These are phyloP conservation scores for Dryadomyces quercivorus DNA, from an alignment of 2,329 filamentous ascomycete species.

Conservation along the genomic window DNA sequence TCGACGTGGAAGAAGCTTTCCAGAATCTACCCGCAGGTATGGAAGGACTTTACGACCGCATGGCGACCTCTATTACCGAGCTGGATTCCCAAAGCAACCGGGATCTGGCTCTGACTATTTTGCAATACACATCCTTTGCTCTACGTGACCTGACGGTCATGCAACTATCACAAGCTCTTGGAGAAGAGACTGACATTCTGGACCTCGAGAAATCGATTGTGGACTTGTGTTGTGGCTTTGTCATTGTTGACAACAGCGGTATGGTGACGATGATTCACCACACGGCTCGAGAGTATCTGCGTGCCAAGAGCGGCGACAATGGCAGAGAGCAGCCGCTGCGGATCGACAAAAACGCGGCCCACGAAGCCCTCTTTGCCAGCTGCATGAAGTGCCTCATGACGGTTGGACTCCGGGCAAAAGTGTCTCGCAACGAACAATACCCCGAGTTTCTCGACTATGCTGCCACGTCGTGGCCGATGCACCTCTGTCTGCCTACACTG, in stretches of 20 bases:
- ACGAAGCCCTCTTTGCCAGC: not conserved
- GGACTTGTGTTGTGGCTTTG: not conserved
- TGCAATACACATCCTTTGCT: too few species aligned
- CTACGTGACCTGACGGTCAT: too few species aligned
- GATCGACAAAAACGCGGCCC: not conserved
- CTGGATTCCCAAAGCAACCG: too few species aligned
- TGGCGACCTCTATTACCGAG: too few species aligned
- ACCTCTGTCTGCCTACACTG: not conserved
- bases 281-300: not conserved
- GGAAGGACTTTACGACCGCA: too few species aligned
- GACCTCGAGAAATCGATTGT: not conserved
- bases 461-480: not conserved
- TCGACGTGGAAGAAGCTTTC: too few species aligned
- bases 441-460: too few species aligned
- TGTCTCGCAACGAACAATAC: too few species aligned
- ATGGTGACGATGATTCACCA: not conserved
- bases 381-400: not conserved
- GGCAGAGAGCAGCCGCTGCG: not conserved
- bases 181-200: not conserved
- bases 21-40: too few species aligned
- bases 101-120: too few species aligned
- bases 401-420: too few species aligned
- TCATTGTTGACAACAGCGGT: not conserved
- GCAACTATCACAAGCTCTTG: too few species aligned
- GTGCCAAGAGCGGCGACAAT: not conserved